Evolutionary conservation across 2,329 filamentous ascomycete genomes (phyloP), one percentile per base, ranked within the genome.

Genomic region (Colletotrichum kahawae): DNA sequence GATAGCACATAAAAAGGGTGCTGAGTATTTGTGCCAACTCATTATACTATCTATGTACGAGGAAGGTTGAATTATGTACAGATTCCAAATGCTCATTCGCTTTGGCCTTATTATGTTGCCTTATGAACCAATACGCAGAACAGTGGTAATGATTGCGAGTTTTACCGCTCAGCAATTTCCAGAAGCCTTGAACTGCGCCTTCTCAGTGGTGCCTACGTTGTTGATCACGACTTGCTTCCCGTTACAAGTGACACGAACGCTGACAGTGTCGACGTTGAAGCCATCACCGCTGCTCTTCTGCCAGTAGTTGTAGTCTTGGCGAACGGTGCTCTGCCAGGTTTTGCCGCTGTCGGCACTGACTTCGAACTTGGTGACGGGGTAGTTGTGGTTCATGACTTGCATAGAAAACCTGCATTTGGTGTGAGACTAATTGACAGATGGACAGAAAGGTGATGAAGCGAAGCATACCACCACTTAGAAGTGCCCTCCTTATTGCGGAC

Each of bases 321-420:
- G 85, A 4, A 84, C 85, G 1, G 91, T 92, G 13, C 80, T 62
- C 81, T 88, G 81, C 92, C 91, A 93, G 14, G 88, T 90, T 66
- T 78, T 86, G 21, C 91, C 91, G 14, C 89, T 87, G 78, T 93
- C 89, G 27, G 86, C 90, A 72, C 89, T 91, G 74, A 93, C 91
- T 77, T 93, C 91, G 27, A 93, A 85, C 77, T 84, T 86, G 70
- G 84, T 79, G 54, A 93, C 87, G 12, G 87, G 85, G 71, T 89
- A 85, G 81, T 92, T 92, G 79, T 89, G 84, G 82, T 93, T 93
- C 78, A 92, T 85, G 51, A 93, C 91, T 81, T 93, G 92, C 86
- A 75, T 67, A 27, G 72, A 75, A 33, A 72, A 75, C 68, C 72
- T 75, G 24, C 13, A 10, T 92, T 91, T 63, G 24, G 86, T 87